phyloP scores from a whole-genome alignment of 805 yeast genomes.

The Cyberlindnera subsufficiens region DNA sequence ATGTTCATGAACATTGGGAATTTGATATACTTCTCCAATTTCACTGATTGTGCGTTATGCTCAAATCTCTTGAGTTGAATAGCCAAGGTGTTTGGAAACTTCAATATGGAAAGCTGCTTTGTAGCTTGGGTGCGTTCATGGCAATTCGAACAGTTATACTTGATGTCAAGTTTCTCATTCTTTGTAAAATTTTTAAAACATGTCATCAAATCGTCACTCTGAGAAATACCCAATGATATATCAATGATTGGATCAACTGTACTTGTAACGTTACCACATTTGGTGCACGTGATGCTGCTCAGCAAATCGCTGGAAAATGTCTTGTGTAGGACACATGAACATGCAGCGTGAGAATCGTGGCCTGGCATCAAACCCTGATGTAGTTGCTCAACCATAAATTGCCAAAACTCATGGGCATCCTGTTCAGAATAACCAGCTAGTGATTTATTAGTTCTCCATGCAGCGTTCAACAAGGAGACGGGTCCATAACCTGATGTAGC shows the following conservation, averaged over 20 bases:
- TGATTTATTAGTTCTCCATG: slow-evolving; percentile 80
- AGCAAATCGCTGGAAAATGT: slow-evolving; percentile 81
- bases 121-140: slow-evolving; percentile 54
- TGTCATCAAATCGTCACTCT: slow-evolving; percentile 40
- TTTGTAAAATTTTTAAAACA: slow-evolving; percentile 76
- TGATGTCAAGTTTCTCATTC: slow-evolving; percentile 69
- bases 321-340: slow-evolving; percentile 78
- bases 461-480: slow-evolving; percentile 71
- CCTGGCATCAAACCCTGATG: slow-evolving; percentile 38
- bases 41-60: slow-evolving; percentile 37
- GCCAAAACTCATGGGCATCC: slow-evolving; percentile 98
- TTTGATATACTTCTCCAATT: slow-evolving; percentile 68
- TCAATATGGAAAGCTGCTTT: slow-evolving; percentile 64
- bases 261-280: slow-evolving; percentile 49
- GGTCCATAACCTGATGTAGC: slow-evolving; percentile 72
- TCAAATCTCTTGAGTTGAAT: slow-evolving; percentile 75
- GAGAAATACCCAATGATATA: slow-evolving; percentile 68
- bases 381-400: slow-evolving; percentile 79
- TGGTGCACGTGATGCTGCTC: slow-evolving; percentile 69
- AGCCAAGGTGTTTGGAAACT: slow-evolving; percentile 71
- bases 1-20: slow-evolving; percentile 73
- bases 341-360: slow-evolving; percentile 24
- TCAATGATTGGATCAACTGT: slow-evolving; percentile 90
- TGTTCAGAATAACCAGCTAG: slow-evolving; percentile 96
- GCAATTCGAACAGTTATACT: slow-evolving; percentile 68